Conservation (phyloP, 2,329 filamentous ascomycete species). For the Ilyonectria mors-panacis region DNA sequence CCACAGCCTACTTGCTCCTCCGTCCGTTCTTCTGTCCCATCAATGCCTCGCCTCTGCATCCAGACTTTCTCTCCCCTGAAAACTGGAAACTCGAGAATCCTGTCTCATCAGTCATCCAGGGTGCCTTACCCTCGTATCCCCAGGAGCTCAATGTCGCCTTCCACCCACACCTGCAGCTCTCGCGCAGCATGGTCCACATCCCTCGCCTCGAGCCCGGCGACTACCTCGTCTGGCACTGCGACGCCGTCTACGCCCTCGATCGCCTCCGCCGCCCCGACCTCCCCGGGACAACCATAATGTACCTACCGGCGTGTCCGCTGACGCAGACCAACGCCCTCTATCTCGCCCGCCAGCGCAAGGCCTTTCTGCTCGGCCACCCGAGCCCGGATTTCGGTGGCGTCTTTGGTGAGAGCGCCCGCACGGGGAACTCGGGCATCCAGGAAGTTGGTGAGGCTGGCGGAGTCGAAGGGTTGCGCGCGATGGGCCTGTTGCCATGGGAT, state of each 20-base stretch:
- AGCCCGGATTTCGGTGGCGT: conserved; percentile 57
- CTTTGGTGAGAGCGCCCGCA: conserved; percentile 52
- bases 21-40: conserved; percentile 77
- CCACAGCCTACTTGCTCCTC: conserved; percentile 82
- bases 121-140: conserved; percentile 75
- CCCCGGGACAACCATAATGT: conserved; percentile 52
- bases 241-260: conserved; percentile 80
- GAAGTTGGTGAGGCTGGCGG: conserved; percentile 58
- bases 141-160: conserved; percentile 77
- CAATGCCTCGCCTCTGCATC: conserved; percentile 56
- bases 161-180: conserved; percentile 79
- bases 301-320: conserved; percentile 58
- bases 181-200: conserved; percentile 77
- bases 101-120: conserved; percentile 72
- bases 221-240: conserved; percentile 83
- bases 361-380: conserved; percentile 59
- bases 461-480: conserved; percentile 57
- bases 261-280: conserved; percentile 48
- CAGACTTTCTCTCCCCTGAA: conserved; percentile 57
- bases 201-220: conserved; percentile 79
- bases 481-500: conserved; percentile 60
- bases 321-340: conserved; percentile 61
- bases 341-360: conserved; percentile 58
- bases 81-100: conserved; percentile 70
- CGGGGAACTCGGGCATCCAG: conserved; percentile 54